Conservation (phyloP, 1,139 yeast genomes). For the Hyphopichia burtonii region DNA sequence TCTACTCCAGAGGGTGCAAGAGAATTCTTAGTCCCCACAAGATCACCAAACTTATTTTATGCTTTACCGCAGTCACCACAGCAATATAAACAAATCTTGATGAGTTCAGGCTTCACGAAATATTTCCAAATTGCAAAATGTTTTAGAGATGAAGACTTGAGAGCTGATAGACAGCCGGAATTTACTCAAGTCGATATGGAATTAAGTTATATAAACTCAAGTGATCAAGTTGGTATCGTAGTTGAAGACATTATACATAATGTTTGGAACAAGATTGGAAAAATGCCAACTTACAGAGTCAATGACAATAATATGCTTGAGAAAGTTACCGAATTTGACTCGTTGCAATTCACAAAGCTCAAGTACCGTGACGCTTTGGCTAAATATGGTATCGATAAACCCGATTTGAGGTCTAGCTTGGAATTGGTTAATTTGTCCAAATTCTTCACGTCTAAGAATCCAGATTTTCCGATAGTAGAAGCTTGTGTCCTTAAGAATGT, state of each 20-base stretch:
- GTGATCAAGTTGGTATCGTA: constrained; percentile 62
- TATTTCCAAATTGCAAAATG: constrained; percentile 93
- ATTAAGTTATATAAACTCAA: constrained; percentile 75
- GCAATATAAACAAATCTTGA: constrained; percentile 88
- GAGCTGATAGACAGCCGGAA: constrained; percentile 96
- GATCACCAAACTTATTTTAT: constrained; percentile 62
- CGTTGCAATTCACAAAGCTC: constrained; percentile 41
- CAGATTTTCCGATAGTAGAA: constrained; percentile 66
- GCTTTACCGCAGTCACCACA: constrained; percentile 98
- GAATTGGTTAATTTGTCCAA: constrained; percentile 49
- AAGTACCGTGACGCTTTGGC: constrained; percentile 69
- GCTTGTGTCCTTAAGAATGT: constrained; percentile 52
- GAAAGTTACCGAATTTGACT: constrained; percentile 14
- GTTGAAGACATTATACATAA: constrained; percentile 57
- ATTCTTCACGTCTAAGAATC: constrained; percentile 31
- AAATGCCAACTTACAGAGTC: constrained; percentile 35
- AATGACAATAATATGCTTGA: constrained; percentile 24
- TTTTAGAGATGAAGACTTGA: constrained; percentile 91
- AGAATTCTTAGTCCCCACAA: constrained; percentile 91
- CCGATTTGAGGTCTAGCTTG: constrained; percentile 72
- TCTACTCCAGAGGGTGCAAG: constrained; percentile 98
- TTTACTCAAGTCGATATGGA: constrained; percentile 95
- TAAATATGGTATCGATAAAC: constrained; percentile 88
- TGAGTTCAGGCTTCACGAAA: constrained; percentile 87
- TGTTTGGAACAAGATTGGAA: constrained; percentile 56